Base-by-base conservation (phyloP, 805 yeast genomes). In the Yamadazyma laniorum region DNA sequence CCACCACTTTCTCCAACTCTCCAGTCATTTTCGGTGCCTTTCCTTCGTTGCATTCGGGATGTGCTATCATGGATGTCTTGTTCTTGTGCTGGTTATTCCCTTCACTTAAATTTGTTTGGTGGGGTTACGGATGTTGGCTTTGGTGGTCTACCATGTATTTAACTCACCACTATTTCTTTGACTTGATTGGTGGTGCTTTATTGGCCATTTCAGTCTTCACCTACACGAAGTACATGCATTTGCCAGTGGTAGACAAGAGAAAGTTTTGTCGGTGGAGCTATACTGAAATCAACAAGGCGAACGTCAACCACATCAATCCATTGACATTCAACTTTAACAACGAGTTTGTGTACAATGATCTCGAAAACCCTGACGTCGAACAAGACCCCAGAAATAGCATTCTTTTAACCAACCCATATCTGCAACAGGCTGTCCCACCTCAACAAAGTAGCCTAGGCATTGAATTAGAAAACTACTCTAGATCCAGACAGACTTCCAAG, bases 131-230 rank as follows among this genome's bases (percentile, higher is more conserved):
- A n/a, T 65, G 79, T 46, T 88, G 95, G 95, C 74, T 93, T 50
- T 91, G 98, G 98, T 93, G 96, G 95, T 77, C 93, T 35, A 93
- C 98, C 12, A 91, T 91, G 99, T 91, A 91, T 61, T 73, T 91
- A 54, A 91, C 97, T 0, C 99, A 91, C 63, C 99, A 91, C 64
- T 91, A 91, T 60, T 93, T 93, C 55, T 79, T 91, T 43, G 98
- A 91, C 58, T 76, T 91, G 37, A 86, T 87, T 53, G 91, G 87
- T n/a, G 99, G 99, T 16, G 91, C 96, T 2, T 74, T 80, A n/a
- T 69, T 93, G 40, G 80, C 95, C 0, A 74, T 81, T 43, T 59
- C 75, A 12, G 80, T 85, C 22, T 90, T 87, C 61, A 72, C 75
- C 44, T 75, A 80, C 50, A 79, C 87, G 37, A 81, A 80, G 56